A percentile compares a stretch with the other conserved stretches of the same genome.
Conservation (phyloP, 345 rosid species). For the Brassica nigra region DNA sequence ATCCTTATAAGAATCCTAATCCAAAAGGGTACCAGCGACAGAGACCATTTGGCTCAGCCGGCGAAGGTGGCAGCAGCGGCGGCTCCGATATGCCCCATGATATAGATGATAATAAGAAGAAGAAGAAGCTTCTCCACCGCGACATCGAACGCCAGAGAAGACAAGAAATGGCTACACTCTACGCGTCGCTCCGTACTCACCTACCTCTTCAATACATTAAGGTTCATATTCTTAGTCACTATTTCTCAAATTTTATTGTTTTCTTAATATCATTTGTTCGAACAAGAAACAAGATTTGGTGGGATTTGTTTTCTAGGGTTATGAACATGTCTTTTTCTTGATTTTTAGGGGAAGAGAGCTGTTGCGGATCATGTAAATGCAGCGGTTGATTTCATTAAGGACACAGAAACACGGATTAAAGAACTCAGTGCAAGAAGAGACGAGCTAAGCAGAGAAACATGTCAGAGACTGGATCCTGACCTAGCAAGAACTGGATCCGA, state of each 20-base stretch:
- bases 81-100: slow-evolving; percentile 25
- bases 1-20: slow-evolving; percentile 32
- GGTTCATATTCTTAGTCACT: slow-evolving; percentile 28
- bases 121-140: slow-evolving; percentile 43
- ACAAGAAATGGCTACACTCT: slow-evolving; percentile 45
- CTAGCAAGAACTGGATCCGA: background rate
- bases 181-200: slow-evolving; percentile 42
- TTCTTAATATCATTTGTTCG: background rate
- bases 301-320: slow-evolving; percentile 31
- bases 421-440: slow-evolving; percentile 43
- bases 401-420: slow-evolving; percentile 42
- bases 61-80: slow-evolving; percentile 21
- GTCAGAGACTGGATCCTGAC: slow-evolving; percentile 11
- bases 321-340: slow-evolving; percentile 1
- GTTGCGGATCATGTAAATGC: slow-evolving; percentile 52
- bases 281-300: slow-evolving; percentile 22
- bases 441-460: slow-evolving; percentile 30
- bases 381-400: slow-evolving; percentile 47
- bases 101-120: slow-evolving; percentile 25
- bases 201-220: slow-evolving; percentile 44
- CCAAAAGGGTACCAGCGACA: slow-evolving; percentile 26
- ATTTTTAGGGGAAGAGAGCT: slow-evolving; percentile 51
- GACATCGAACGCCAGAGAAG: slow-evolving; percentile 47
- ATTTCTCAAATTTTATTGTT: background rate
- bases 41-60: slow-evolving; percentile 21